Evolutionary conservation across 208 protist genomes (phyloP), one percentile per base, ranked within the genome.

Genomic region (Leishmania tarentolae): DNA sequence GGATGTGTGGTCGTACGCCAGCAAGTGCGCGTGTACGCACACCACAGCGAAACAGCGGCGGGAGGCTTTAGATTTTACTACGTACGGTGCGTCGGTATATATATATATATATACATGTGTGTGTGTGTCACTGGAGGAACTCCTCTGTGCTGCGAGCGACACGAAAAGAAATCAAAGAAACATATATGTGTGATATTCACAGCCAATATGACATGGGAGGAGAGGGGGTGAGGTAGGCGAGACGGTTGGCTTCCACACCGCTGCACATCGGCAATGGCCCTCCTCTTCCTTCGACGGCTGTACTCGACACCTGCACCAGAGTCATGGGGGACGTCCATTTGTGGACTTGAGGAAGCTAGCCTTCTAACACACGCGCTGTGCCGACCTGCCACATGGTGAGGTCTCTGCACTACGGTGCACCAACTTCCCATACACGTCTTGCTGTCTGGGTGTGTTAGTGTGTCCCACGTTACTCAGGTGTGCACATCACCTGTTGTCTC

Each of bases 31-130:
- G n/a, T 15, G 19, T 15, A 28, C 19, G 17, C 19, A 47, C 65
- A 8, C 37, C 8, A 28, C 37, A 24, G 65, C 31, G 65, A 5
- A 35, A 46, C 24, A 15, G 40, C 6, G 68, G 21, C 9, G 42
- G 42, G 68, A 37, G 42, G 6, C 44, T 72, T 72, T 72, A 72
- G 68, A 72, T 72, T 72, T 50, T 3, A 28, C 68, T 40, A 35
- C 44, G 42, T 50, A 24, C 57, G 17, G 31, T 19, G 59, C 59
- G 42, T 56, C 37, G 46, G 31, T 71, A 0, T 79, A 31, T 59
- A 15, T n/a, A n/a, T n/a, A n/a, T n/a, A n/a, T n/a, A n/a, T n/a
- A n/a, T n/a, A n/a, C n/a, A n/a, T 66, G 7, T 70, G 9, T 78
- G 40, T 79, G 63, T 71, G 31, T 71, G 63, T 79, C 17, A 31